A percentile compares a stretch with the other conserved stretches of the same genome.
These are phyloP conservation scores for Hymenochaete sp. DNA, from an alignment of 1,284 basidiomycete genomes.

Conservation along the genomic window DNA sequence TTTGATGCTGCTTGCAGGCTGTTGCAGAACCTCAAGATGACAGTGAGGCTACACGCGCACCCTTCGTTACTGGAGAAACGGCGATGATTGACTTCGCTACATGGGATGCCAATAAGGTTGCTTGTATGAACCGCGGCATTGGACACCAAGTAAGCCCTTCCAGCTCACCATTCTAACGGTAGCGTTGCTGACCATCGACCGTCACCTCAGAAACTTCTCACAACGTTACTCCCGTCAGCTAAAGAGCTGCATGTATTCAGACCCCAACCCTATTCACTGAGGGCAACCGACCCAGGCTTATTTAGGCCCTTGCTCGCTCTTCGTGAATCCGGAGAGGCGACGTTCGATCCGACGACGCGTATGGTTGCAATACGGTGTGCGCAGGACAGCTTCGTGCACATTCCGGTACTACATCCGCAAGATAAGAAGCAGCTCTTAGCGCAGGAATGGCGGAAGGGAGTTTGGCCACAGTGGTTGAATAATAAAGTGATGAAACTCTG, in stretches of 20 bases:
- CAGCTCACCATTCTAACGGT: too few species aligned
- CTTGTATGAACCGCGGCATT: conserved; percentile 58
- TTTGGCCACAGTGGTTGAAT: conserved; percentile 19
- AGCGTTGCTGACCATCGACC: too few species aligned
- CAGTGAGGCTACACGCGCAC: conserved; percentile 42
- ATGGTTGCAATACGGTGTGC: conserved; percentile 44
- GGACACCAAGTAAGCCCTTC: conserved; percentile 62
- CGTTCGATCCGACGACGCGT: conserved; percentile 31
- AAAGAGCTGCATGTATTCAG: conserved; percentile 42
- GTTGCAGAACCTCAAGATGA: conserved; percentile 37
- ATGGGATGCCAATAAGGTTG: conserved; percentile 50
- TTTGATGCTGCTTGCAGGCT: conserved; percentile 29
- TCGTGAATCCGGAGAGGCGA: conserved; percentile 32
- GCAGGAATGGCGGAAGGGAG: conserved; percentile 57
- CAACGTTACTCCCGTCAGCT: conserved; percentile 33
- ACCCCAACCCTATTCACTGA: conserved; percentile 26
- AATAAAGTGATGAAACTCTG: conserved; percentile 12
- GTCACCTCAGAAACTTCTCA: conserved; percentile 35
- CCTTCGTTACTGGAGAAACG: conserved; percentile 49
- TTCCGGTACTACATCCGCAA: conserved; percentile 49
- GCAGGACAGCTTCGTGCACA: conserved; percentile 37
- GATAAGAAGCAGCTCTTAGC: conserved; percentile 43
- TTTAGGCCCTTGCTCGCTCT: conserved; percentile 22
- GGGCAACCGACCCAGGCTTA: too few species aligned
- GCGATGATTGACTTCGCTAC: conserved; percentile 48